Evolutionary conservation across 2,329 filamentous ascomycete genomes (phyloP).

Genomic region (Trichothecium sympodiale): DNA sequence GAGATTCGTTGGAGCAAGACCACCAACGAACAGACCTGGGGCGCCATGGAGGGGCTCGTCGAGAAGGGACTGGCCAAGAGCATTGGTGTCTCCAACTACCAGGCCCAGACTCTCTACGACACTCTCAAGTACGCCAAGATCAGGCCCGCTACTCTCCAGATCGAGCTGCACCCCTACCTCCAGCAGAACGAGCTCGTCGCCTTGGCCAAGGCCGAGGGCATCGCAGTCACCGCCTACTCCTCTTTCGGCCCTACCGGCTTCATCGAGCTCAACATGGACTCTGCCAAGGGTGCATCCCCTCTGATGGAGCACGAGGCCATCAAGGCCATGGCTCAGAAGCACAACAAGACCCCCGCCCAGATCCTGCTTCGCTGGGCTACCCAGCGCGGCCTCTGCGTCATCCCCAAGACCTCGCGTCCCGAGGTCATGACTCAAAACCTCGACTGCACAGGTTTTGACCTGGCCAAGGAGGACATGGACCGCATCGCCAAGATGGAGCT

Average conservation of each 20-base stretch:
- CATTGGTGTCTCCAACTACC: constrained; percentile 80
- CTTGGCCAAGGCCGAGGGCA: constrained; percentile 57
- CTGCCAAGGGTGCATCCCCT: constrained; percentile 44
- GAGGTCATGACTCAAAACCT: constrained; percentile 53
- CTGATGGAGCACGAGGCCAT: constrained; percentile 62
- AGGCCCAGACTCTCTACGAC: constrained; percentile 66
- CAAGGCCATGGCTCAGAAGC: constrained; percentile 54
- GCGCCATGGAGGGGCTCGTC: constrained; percentile 66
- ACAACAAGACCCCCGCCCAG: constrained; percentile 66
- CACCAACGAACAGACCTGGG: constrained; percentile 72
- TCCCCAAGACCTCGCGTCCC: constrained; percentile 59
- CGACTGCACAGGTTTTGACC: constrained; percentile 53
- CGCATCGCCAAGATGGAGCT: constrained; percentile 54
- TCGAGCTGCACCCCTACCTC: constrained; percentile 86
- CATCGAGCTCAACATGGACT: constrained; percentile 62
- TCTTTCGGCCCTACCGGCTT: constrained; percentile 74
- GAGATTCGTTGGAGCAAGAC: constrained; percentile 56
- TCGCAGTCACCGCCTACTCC: constrained; percentile 72
- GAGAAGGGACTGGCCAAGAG: constrained; percentile 55
- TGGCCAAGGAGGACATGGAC: constrained; percentile 54
- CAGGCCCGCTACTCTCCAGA: constrained; percentile 67
- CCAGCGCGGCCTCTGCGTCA: constrained; percentile 69
- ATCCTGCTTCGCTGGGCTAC: constrained; percentile 80
- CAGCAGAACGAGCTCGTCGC: constrained; percentile 62
- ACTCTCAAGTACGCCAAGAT: constrained; percentile 67